Conservation (phyloP, 352 stramenopile species). For the Globisporangium paddicum region DNA sequence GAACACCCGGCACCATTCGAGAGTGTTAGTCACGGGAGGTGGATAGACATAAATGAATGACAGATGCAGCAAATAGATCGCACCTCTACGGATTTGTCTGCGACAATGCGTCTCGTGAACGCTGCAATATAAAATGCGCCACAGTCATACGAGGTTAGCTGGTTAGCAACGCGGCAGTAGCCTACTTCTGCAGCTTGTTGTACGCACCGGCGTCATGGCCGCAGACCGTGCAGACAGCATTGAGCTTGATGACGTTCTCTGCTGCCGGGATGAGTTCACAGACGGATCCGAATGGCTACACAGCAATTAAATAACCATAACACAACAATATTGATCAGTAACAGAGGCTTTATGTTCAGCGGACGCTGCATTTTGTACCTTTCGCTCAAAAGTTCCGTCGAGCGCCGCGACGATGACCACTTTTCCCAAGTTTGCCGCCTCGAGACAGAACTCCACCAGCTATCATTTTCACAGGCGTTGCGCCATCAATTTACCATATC, state of each 20-base stretch:
- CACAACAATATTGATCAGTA: no score
- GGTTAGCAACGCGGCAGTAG: no score
- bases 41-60: no score
- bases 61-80: neutral
- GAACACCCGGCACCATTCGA: no score
- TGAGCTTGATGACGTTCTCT: constrained; percentile 82
- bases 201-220: constrained; percentile 56
- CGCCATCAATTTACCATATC: no score
- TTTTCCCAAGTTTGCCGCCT: constrained; percentile 65
- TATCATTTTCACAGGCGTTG: constrained; percentile 15
- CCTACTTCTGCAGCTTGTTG: no score
- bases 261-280: constrained; percentile 66
- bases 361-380: no score
- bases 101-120: constrained; percentile 72
- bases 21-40: no score
- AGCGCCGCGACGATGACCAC: constrained; percentile 76
- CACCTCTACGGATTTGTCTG: constrained; percentile 69
- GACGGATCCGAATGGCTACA: constrained; percentile 67
- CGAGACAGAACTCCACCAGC: constrained; percentile 72
- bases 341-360: no score
- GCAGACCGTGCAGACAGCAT: constrained; percentile 78
- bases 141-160: neutral
- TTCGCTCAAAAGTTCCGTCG: constrained; percentile 73
- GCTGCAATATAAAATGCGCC: constrained; percentile 20
- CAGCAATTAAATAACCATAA: no score